These are phyloP conservation scores for Hibiscus trionum DNA, from an alignment of 345 rosid species.

Conservation along the genomic window DNA sequence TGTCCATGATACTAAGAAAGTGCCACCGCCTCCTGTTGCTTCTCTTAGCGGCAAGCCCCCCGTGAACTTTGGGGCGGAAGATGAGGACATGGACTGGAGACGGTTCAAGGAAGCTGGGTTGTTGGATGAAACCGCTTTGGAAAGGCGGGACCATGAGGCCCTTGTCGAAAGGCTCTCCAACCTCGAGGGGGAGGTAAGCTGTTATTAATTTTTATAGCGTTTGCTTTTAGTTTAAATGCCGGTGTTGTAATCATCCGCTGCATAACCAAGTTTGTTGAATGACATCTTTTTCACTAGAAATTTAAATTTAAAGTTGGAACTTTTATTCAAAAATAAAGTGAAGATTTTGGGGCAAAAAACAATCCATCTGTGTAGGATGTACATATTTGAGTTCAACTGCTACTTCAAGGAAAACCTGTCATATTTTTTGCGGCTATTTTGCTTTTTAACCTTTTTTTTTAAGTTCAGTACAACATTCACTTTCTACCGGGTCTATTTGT, in stretches of 20 bases:
- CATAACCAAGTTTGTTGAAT: not conserved
- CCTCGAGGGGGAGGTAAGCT: conserved; percentile 63
- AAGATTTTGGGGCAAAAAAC: not conserved
- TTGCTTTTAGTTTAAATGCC: not conserved
- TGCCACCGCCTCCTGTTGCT: conserved; percentile 41
- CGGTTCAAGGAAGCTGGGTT: conserved; percentile 71
- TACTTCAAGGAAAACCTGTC: not conserved
- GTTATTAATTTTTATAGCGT: not conserved
- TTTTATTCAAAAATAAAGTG: not conserved
- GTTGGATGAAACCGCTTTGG: conserved; percentile 62
- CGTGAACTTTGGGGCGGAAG: conserved; percentile 12
- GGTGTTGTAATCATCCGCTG: not conserved
- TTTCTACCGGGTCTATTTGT: not conserved
- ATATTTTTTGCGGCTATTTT: not conserved
- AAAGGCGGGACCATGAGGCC: conserved; percentile 61
- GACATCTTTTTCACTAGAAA: too few species aligned
- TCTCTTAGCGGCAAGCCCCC: conserved; percentile 27
- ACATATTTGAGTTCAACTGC: not conserved
- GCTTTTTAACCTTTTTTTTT: not conserved
- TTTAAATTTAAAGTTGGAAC: not conserved
- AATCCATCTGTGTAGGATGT: not conserved
- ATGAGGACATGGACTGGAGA: conserved; percentile 56
- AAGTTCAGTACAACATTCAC: not conserved
- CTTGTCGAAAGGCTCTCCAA: conserved; percentile 47
- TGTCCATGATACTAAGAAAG: conserved; percentile 25